Evolutionary conservation across 805 yeast species (phyloP).

Genomic region (Pichia manshurica): DNA sequence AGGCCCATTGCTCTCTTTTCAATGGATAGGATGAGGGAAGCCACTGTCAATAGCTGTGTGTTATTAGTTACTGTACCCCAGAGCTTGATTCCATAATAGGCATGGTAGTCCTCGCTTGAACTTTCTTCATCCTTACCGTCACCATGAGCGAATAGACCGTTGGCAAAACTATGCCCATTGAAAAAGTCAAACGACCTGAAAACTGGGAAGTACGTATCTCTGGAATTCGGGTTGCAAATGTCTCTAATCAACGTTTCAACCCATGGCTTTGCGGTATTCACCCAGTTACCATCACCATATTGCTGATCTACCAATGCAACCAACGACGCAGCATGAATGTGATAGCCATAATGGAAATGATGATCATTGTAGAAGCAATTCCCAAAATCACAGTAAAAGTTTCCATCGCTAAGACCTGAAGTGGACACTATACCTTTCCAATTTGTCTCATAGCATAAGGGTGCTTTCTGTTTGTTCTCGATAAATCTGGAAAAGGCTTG

Average conservation of each 20-base stretch:
- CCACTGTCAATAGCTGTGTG: conserved; percentile 45
- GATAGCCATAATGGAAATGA: conserved; percentile 84
- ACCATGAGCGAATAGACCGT: conserved; percentile 54
- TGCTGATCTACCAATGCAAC: conserved; percentile 59
- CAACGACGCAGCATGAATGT: conserved; percentile 76
- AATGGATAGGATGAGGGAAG: conserved; percentile 53
- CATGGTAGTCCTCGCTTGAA: conserved; percentile 65
- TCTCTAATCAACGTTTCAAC: conserved; percentile 60
- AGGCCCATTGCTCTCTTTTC: conserved; percentile 48
- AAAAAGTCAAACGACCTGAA: conserved; percentile 66
- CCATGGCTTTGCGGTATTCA: conserved; percentile 43
- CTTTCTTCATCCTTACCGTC: conserved; percentile 74
- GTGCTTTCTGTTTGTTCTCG: conserved; percentile 60
- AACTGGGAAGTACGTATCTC: conserved; percentile 55
- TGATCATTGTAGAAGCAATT: conserved; percentile 78
- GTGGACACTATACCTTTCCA: conserved; percentile 78
- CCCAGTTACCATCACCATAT: conserved; percentile 48
- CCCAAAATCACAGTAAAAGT: conserved; percentile 51
- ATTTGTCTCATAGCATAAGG: conserved; percentile 70
- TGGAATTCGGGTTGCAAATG: conserved; percentile 53
- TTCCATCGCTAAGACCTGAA: conserved; percentile 40
- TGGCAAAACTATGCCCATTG: conserved; percentile 72
- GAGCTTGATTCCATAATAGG: conserved; percentile 60
- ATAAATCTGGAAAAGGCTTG: conserved; percentile 66
- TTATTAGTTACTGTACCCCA: conserved; percentile 63